Conservation (phyloP, 1,139 yeast species). For the Pichia sp. region DNA sequence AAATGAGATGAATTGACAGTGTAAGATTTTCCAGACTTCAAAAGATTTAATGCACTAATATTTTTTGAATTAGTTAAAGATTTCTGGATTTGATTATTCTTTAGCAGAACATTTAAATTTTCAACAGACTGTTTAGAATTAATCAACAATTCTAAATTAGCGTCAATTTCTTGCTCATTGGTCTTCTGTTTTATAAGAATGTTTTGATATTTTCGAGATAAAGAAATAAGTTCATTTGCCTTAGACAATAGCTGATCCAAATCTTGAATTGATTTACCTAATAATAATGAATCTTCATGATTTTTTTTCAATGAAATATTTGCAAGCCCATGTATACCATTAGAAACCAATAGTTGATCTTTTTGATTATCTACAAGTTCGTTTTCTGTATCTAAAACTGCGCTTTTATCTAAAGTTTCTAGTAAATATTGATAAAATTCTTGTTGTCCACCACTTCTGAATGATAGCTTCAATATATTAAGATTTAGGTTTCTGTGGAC, state of each 20-base stretch:
- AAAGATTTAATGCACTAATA: constrained; percentile 17
- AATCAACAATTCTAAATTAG: constrained; percentile 41
- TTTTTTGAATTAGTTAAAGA: constrained; percentile 19
- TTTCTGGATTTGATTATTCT: constrained; percentile 24
- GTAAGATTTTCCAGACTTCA: constrained; percentile 15
- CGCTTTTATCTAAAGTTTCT: constrained; percentile 28
- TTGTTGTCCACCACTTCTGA: constrained; percentile 53
- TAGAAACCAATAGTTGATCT: constrained; percentile 1
- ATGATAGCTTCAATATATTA: constrained; percentile 45
- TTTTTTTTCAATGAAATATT: constrained; percentile 51
- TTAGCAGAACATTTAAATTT: constrained; percentile 23
- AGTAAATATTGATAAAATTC: constrained; percentile 40
- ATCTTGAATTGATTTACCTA: constrained; percentile 69
- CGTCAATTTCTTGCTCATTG: constrained; percentile 7
- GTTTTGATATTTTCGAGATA: constrained; percentile 34
- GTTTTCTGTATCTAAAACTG: background rate
- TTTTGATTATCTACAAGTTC: too few relatives aligned
- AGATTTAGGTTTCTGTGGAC: background rate
- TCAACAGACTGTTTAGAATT: constrained; percentile 28
- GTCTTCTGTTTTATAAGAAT: constrained; percentile 17
- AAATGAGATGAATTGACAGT: constrained; percentile 11
- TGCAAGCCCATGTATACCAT: constrained; percentile 66
- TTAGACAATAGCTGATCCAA: constrained; percentile 69
- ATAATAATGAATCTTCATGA: constrained; percentile 53
- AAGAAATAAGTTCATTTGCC: constrained; percentile 63